Evolutionary conservation across 2,329 filamentous ascomycete species (phyloP).

Genomic region (Helotiales sp.): DNA sequence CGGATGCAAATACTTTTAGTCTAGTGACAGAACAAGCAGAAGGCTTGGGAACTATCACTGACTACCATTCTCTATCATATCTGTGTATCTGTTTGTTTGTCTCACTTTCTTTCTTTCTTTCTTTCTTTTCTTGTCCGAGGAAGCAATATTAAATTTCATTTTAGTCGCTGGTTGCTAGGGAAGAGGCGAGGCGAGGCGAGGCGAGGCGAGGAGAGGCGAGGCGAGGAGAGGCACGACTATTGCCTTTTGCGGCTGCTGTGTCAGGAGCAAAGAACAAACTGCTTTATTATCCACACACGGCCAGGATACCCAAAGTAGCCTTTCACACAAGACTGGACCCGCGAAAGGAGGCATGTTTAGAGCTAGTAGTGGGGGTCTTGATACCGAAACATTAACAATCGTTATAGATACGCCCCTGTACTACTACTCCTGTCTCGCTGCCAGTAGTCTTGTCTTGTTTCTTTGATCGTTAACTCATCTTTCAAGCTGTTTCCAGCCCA

Average conservation of each 20-base stretch:
- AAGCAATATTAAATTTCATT: background rate
- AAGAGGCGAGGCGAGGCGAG: background rate
- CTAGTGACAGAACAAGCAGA: no score
- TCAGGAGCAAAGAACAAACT: constrained; percentile 5
- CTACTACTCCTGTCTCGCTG: background rate
- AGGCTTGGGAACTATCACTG: no score
- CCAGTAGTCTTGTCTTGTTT: background rate
- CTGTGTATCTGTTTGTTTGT: background rate
- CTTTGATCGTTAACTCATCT: background rate
- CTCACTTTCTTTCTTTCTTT: background rate
- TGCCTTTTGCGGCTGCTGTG: constrained; percentile 6
- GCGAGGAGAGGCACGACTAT: constrained; percentile 2
- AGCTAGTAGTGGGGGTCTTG: background rate
- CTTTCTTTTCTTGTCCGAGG: background rate
- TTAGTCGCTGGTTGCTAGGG: background rate
- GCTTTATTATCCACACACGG: constrained; percentile 1
- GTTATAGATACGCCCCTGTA: background rate
- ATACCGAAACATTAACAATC: background rate
- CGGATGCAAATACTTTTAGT: no score
- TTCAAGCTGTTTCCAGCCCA: constrained; percentile 1
- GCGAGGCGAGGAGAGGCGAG: background rate
- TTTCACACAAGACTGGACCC: background rate
- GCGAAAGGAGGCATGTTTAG: constrained; percentile 3
- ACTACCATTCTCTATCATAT: background rate
- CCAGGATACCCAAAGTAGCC: background rate